These are phyloP conservation scores for Torulaspora pretoriensis DNA, from an alignment of 1,139 yeast species.

Conservation along the genomic window DNA sequence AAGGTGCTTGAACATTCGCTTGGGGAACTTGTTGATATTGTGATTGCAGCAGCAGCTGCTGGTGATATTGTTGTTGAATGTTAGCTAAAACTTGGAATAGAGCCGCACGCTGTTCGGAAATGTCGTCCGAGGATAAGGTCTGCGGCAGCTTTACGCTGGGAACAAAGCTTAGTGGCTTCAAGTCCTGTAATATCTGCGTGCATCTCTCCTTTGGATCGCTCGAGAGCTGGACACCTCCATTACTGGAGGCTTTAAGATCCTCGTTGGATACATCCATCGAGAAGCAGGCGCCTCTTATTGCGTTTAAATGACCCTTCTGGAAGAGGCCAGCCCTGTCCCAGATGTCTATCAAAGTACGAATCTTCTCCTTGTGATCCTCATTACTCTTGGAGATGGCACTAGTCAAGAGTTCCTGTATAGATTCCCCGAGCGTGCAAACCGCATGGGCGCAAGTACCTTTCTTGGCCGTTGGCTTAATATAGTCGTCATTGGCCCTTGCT, in stretches of 20 bases:
- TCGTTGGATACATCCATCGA: constrained; percentile 36
- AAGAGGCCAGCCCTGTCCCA: constrained; percentile 90
- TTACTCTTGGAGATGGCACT: constrained; percentile 55
- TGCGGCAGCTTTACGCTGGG: constrained; percentile 26
- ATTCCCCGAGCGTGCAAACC: constrained; percentile 54
- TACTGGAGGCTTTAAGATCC: constrained; percentile 23
- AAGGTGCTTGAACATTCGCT: neutral
- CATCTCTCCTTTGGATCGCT: constrained; percentile 51
- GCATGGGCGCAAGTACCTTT: constrained; percentile 78
- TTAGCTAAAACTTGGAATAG: constrained; percentile 44
- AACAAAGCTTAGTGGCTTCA: constrained; percentile 20
- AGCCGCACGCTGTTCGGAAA: constrained; percentile 41
- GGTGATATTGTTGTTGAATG: constrained; percentile 34
- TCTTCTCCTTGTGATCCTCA: constrained; percentile 58
- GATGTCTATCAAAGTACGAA: constrained; percentile 79
- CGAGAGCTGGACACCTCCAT: constrained; percentile 26
- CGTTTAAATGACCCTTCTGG: constrained; percentile 49
- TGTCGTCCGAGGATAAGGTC: constrained; percentile 29
- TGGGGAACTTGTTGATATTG: constrained; percentile 1
- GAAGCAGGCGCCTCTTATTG: constrained; percentile 59
- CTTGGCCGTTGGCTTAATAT: constrained; percentile 45
- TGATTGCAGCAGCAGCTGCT: constrained; percentile 11
- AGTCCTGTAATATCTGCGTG: constrained; percentile 24
- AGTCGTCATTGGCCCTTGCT: constrained; percentile 53
- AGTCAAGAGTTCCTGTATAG: constrained; percentile 55